phyloP scores from a whole-genome alignment of 2,329 filamentous ascomycete species.

The Sclerotinia borealis region DNA sequence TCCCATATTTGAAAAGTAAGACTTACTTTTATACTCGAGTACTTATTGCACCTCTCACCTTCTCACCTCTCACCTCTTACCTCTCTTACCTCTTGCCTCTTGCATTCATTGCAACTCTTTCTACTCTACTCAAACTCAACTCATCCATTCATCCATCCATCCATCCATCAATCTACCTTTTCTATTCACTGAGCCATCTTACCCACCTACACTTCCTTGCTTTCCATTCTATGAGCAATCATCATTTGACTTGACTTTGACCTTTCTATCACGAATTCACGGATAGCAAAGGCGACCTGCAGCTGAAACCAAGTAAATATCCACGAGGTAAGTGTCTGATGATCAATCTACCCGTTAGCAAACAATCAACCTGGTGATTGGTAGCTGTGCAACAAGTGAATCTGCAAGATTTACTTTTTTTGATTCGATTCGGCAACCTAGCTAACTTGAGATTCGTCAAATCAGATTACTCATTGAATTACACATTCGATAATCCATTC shows the following conservation, averaged over 20 bases:
- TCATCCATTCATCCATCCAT: background rate
- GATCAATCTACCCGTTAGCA: conserved; percentile 12
- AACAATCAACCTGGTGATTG: conserved; percentile 6
- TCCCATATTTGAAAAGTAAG: background rate
- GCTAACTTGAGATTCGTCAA: background rate
- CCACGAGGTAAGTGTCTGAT: conserved; percentile 13
- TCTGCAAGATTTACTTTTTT: background rate
- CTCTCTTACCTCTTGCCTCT: background rate
- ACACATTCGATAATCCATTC: background rate
- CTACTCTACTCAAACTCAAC: too few species aligned
- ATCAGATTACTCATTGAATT: background rate
- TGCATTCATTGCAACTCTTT: background rate
- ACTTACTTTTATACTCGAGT: background rate
- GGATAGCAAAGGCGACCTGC: conserved; percentile 4
- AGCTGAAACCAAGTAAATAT: background rate
- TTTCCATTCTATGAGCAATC: background rate
- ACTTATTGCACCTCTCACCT: too few species aligned
- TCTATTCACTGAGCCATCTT: background rate
- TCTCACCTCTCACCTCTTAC: too few species aligned
- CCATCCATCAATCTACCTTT: background rate
- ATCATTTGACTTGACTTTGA: background rate
- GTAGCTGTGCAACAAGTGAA: conserved; percentile 1
- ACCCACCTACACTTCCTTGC: too few species aligned
- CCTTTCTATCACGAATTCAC: background rate
- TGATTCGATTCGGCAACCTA: background rate